Percentiles rank a stretch among this genome's conserved stretches.
Conservation (phyloP, 139 green algal species). For the Chlamydomonas sp. region DNA sequence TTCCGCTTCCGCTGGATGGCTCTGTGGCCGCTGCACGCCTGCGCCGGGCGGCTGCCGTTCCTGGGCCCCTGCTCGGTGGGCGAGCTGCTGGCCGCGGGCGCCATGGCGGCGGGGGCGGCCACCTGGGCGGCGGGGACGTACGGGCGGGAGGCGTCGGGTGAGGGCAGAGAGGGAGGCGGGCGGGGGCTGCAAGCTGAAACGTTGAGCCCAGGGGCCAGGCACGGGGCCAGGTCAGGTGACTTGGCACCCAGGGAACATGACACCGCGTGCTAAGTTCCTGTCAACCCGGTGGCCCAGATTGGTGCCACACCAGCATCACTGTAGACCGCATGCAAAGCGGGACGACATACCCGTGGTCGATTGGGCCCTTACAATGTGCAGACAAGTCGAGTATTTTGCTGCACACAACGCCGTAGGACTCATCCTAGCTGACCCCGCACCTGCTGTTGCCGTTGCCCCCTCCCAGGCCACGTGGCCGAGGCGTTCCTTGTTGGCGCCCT, state of each 20-base stretch:
- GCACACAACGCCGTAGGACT: background rate
- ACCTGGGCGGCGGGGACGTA: background rate
- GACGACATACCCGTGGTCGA: too few species aligned
- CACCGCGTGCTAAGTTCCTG: too few species aligned
- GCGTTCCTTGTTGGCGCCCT: background rate
- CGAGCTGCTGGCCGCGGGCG: background rate
- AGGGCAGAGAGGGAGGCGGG: too few species aligned
- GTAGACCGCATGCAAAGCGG: too few species aligned
- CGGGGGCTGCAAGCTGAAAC: too few species aligned
- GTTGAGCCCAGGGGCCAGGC: too few species aligned
- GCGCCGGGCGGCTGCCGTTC: background rate
- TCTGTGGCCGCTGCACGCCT: background rate
- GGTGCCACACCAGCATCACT: too few species aligned
- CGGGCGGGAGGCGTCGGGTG: background rate
- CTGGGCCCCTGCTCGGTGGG: background rate
- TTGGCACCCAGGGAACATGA: background rate
- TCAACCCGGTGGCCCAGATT: too few species aligned
- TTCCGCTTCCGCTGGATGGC: background rate
- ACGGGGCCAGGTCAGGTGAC: background rate
- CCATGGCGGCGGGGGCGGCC: background rate
- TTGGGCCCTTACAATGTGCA: background rate
- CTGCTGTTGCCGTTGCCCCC: background rate
- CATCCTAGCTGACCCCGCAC: background rate
- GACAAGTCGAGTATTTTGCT: background rate
- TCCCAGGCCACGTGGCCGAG: background rate